Base-by-base conservation (phyloP, 2,329 filamentous ascomycete genomes). In the Delphinella strobiligena region DNA sequence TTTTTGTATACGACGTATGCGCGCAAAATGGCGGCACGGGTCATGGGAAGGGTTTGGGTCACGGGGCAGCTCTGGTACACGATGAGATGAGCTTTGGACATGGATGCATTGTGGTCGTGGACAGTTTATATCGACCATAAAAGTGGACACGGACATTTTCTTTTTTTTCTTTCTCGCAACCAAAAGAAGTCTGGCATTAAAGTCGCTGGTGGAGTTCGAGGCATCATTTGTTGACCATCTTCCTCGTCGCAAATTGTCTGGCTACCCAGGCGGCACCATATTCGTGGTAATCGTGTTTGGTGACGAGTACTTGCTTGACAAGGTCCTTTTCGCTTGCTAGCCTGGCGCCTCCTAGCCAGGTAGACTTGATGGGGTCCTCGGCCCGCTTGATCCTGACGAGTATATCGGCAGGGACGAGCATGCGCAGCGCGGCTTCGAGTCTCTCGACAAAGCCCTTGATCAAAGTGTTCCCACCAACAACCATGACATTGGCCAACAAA, bases 281-380 rank as follows among this genome's bases (percentile, higher is more conserved):
- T 59, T 98, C 91, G 37, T 91, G 77, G 58, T 98, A 98, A 55
- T 98, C 86, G 45, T 82, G 74, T 55, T 83, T 85, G 0, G 84
- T 91, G n/a, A 95, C 82, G 2, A 77, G 72, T 10, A 87, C 61
- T 36, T 71, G 71, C 44, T 78, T 71, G 37, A 93, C 47, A 37
- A 67, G 66, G 30, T 82, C 70, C 31, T 69, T 68, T 51, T 88
- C 78, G 37, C 65, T 74, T 1, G 86, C 86, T 41, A 95, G 67
- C 42, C 77, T 73, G 16, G 82, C 82, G n/a, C 80, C 89, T 12
- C 91, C 91, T 10, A 77, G 63, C 89, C 89, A 98, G 0, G 82
- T 86, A 47, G 79, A 84, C 17, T 75, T 79, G 48, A 94, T 70
- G 0, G 89, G 84, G 52, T 93, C 74, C 12, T 68, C 61, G 1